A percentile compares a stretch with the other conserved stretches of the same genome.
These are phyloP conservation scores for Neurospora hispaniola DNA, from an alignment of 495 filamentous ascomycete species.

Conservation along the genomic window DNA sequence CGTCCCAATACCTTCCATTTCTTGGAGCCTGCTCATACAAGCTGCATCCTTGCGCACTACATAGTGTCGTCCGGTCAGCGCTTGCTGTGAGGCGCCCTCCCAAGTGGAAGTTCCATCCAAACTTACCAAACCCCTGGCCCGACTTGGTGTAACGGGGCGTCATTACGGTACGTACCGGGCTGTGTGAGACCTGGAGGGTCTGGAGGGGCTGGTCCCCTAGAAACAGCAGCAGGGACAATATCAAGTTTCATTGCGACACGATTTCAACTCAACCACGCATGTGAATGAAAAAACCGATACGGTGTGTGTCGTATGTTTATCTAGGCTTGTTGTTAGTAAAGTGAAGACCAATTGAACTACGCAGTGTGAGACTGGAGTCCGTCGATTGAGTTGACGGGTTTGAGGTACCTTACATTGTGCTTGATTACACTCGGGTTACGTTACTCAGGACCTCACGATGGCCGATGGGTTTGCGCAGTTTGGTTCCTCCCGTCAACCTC, in stretches of 20 bases:
- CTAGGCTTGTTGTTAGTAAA: not conserved
- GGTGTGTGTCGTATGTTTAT: not conserved
- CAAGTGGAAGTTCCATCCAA: not conserved
- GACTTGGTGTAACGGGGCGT: not conserved
- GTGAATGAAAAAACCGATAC: not conserved
- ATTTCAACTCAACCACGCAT: not conserved
- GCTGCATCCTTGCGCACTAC: not conserved
- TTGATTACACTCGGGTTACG: not conserved
- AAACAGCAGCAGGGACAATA: not conserved
- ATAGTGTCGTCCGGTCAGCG: not conserved
- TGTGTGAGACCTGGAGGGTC: not conserved
- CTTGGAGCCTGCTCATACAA: not conserved
- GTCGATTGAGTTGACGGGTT: not conserved
- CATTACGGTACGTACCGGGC: not conserved
- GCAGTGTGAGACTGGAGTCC: not conserved
- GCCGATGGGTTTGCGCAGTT: not conserved
- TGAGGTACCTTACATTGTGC: not conserved
- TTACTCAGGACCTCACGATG: not conserved
- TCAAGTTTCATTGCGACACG: not conserved
- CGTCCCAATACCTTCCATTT: constrained; percentile 5
- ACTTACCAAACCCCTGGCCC: not conserved
- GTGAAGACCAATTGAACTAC: not conserved
- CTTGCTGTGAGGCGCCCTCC: not conserved
- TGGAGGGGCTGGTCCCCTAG: not conserved
- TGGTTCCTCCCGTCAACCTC: not conserved